Percentiles rank a stretch among this genome's conserved stretches.
phyloP scores from a whole-genome alignment of 768 basidiomycete species.

The Leucocoprinus leucothites region DNA sequence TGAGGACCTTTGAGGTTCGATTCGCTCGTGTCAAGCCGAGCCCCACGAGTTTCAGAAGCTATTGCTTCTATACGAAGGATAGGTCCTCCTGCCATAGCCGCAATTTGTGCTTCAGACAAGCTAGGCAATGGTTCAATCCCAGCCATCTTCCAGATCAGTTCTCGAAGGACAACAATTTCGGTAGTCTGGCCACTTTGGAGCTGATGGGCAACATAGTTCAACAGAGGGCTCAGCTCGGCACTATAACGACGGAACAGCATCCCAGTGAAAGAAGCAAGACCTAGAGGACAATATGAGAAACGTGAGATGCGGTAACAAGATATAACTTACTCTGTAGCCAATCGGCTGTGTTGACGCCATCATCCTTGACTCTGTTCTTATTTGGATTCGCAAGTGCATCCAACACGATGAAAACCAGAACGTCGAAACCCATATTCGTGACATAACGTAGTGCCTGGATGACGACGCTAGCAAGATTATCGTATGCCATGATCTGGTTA shows the following conservation, averaged over 20 bases:
- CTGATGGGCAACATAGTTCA: conserved; percentile 92
- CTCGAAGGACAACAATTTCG: conserved; percentile 89
- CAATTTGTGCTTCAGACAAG: conserved; percentile 83
- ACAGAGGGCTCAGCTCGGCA: conserved; percentile 76
- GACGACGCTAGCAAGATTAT: conserved; percentile 87
- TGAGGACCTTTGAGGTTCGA: conserved; percentile 62
- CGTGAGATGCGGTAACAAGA: neutral
- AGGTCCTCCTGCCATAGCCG: conserved; percentile 89
- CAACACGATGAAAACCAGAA: conserved; percentile 82
- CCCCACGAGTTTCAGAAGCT: conserved; percentile 75
- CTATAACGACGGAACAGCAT: conserved; percentile 87
- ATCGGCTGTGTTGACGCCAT: conserved; percentile 86
- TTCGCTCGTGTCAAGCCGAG: conserved; percentile 65
- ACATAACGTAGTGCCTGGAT: conserved; percentile 87
- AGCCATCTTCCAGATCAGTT: conserved; percentile 93
- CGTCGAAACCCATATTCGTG: conserved; percentile 93
- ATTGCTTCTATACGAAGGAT: conserved; percentile 84
- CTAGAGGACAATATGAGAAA: conserved; percentile 36
- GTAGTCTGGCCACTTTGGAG: conserved; percentile 78
- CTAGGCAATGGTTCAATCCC: conserved; percentile 90
- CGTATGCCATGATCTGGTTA: conserved; percentile 94
- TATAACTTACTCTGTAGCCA: conserved; percentile 91
- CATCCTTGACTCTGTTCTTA: conserved; percentile 83
- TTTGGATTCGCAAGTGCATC: conserved; percentile 83
- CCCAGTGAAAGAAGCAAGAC: conserved; percentile 90